Base-by-base conservation (phyloP, 2,329 filamentous ascomycete species). In the Magnaporthiopsis incrustans region DNA sequence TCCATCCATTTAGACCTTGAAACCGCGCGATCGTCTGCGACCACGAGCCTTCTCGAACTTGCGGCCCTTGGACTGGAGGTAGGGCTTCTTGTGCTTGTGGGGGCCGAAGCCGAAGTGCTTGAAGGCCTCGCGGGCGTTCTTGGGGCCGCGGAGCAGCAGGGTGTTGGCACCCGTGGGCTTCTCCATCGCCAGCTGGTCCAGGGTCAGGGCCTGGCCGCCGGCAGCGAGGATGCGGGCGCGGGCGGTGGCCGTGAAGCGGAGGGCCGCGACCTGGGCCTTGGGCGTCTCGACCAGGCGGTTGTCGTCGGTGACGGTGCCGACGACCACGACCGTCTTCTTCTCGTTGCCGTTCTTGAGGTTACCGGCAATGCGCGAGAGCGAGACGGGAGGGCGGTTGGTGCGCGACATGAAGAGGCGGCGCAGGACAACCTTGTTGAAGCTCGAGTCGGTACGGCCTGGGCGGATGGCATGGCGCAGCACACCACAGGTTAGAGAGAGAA, bases 1-100 rank as follows among this genome's bases (percentile, higher is more conserved):
- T 30, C 30, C 30, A 30, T 53, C 69, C 70, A 79, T 79, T 91
- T 97, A 99, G 79, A 99, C 95, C 92, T 99, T 99, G 93, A 99
- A 99, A 87, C 96, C 95, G 77, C 91, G 88, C 76, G 93, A 98
- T 80, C 92, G 86, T 89, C 95, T 96, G 83, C 95, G 93, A 82
- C 95, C 96, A 95, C 95, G 93, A 77, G 93, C 95, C 77, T 88
- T 87, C 89, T 99, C 96, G 86, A 99, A 99, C 87, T 99, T 99
- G 83, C 95, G 90, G 77, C 96, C 96, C 91, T 99, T 99, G 86
- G 92, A 96, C 82, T 92, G 87, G 76, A 99, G 87, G 74, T 96
- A 91, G 73, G 94, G 94, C 88, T 97, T 98, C 94, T 98, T 99
- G 89, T 96, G 85, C 81, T 88, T 93, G 88, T 99, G 95, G 71